Evolutionary conservation across 208 protist species (phyloP), one percentile per base, ranked within the genome.

Genomic region (Novymonas esmeraldas): DNA sequence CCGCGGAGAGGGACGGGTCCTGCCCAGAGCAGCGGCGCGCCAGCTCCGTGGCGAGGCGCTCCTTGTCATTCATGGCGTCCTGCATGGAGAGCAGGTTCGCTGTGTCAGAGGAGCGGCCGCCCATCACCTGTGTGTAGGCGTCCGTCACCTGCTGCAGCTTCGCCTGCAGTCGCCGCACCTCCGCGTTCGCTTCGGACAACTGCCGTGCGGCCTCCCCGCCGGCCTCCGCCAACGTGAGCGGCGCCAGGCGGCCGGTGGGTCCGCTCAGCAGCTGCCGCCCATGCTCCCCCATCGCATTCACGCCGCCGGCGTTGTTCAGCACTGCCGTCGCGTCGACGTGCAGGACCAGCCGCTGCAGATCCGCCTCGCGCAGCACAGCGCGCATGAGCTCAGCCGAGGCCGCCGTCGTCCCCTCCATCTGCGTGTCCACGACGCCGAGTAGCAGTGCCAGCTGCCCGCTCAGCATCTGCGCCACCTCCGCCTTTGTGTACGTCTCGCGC

Each of bases 81-180:
- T 84, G 78, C 81, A 89, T 82, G 3, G 54, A 72, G 6, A 78
- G 68, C 28, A 87, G 49, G 34, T 84, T 73, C n/a, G 65, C 78
- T 24, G 78, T 78, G 64, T 86, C 81, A 3, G 56, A 61, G 11
- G 79, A 80, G 39, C 76, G 78, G 10, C 73, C 72, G 29, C 31
- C 57, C 84, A 89, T 89, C 49, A 87, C 79, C 28, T 74, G 68
- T 29, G 82, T 78, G 64, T 90, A 89, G 28, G 70, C 78, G 45
- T 90, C 84, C 13, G 76, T 81, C 20, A 90, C 73, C 55, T 78
- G 76, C 59, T 84, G 83, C 45, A 93, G 70, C 70, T 93, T 89
- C 50, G 39, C 50, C 68, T 78, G 84, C 18, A 93, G 76, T 28
- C 84, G 76, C 3, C 70, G 77, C 55, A 93, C 78, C 70, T 90